Percentiles rank a stretch among this genome's conserved stretches.
Conservation (phyloP, 352 stramenopile genomes). For the Phytophthora constricta region DNA sequence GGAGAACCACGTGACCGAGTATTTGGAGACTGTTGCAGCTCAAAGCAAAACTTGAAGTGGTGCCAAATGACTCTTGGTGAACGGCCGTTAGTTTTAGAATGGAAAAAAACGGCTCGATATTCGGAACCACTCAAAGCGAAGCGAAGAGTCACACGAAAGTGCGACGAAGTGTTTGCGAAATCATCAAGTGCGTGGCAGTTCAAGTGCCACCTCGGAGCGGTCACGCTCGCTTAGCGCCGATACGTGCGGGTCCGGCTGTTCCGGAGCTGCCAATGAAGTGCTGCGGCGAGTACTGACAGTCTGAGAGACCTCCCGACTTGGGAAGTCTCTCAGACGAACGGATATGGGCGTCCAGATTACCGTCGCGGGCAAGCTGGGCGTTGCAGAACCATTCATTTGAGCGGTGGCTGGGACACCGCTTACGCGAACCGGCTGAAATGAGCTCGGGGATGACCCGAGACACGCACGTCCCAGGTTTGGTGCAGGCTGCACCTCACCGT, state of each 20-base stretch:
- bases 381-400: too few relatives aligned
- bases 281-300: not conserved
- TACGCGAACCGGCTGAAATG: too few relatives aligned
- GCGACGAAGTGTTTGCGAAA: slow-evolving; percentile 1
- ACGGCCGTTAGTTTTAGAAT: not conserved
- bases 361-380: too few relatives aligned
- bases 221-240: not conserved
- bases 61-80: not conserved
- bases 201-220: not conserved
- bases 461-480: too few relatives aligned
- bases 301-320: not conserved
- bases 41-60: slow-evolving; percentile 32
- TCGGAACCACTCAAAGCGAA: not conserved
- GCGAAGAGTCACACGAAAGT: not conserved
- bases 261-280: slow-evolving; percentile 12
- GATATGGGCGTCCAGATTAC: too few relatives aligned
- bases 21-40: not conserved
- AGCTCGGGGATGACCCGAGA: too few relatives aligned
- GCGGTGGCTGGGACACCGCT: too few relatives aligned
- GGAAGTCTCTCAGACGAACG: not conserved
- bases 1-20: not conserved
- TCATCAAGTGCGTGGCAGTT: not conserved
- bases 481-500: too few relatives aligned
- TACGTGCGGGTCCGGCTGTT: not conserved
- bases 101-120: not conserved